Percentiles rank a stretch among this genome's conserved stretches.
Evolutionary conservation across 768 basidiomycete species (phyloP).

Genomic region (Termitomyces sp.): DNA sequence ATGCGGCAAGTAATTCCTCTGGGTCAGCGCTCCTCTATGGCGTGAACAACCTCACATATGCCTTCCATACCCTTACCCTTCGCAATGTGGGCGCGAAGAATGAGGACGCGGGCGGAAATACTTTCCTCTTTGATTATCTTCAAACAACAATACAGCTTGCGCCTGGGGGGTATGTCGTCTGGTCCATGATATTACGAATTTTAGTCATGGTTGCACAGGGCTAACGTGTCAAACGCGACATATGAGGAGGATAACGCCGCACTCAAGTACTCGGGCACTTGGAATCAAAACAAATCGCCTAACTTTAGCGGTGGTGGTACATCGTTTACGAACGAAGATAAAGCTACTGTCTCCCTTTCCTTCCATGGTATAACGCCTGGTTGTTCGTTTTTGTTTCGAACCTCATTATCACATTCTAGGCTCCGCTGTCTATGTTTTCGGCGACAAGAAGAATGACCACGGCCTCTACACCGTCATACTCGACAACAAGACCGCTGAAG

Average conservation of each 20-base stretch:
- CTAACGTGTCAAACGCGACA: slow-evolving; percentile 34
- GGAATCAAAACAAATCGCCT: slow-evolving; percentile 36
- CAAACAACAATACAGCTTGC: slow-evolving; percentile 36
- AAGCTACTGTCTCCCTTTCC: slow-evolving; percentile 30
- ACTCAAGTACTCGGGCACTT: slow-evolving; percentile 33
- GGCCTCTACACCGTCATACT: slow-evolving; percentile 35
- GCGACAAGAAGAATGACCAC: slow-evolving; percentile 47
- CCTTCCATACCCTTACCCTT: slow-evolving; percentile 29
- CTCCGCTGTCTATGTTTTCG: slow-evolving; percentile 38
- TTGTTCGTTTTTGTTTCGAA: background rate
- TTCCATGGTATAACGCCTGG: slow-evolving; percentile 29
- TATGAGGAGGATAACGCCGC: slow-evolving; percentile 33
- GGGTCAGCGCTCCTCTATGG: slow-evolving; percentile 27
- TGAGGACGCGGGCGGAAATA: slow-evolving; percentile 29
- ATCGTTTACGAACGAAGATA: slow-evolving; percentile 35
- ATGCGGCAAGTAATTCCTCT: slow-evolving; percentile 24
- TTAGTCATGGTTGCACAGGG: slow-evolving; percentile 18
- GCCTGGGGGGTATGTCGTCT: slow-evolving; percentile 30
- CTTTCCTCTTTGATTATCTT: slow-evolving; percentile 37
- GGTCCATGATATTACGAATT: background rate
- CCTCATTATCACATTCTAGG: slow-evolving; percentile 18
- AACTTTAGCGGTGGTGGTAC: slow-evolving; percentile 40
- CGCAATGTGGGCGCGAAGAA: slow-evolving; percentile 33
- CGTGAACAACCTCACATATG: slow-evolving; percentile 29
- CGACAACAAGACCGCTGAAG: slow-evolving; percentile 27